Evolutionary conservation across 805 yeast genomes (phyloP), one percentile per base, ranked within the genome.

Genomic region (Cephaloascus fragrans): DNA sequence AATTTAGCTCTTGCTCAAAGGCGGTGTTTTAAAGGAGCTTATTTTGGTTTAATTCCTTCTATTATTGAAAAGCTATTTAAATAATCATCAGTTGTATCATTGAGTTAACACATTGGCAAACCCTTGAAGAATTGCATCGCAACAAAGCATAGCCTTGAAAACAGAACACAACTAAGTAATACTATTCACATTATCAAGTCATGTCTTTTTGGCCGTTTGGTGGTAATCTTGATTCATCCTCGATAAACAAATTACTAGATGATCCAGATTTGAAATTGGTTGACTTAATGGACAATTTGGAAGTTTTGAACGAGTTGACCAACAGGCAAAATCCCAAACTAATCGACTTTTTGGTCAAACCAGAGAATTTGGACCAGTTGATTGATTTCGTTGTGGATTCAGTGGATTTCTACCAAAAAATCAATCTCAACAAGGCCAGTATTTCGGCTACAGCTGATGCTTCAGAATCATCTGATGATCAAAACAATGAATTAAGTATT

Each of bases 291-390:
- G 88, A 83, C 52, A 90, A 84, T 48, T 82, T 77, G 35, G 89
- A 82, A 42, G 58, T 86, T 20, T 64, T 83, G 19, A 83, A 83
- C 41, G 93, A 85, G 53, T 62, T 86, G 29, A 61, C 81, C 45
- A 75, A 82, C 18, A 79, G 28, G 12, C 28, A 87, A 16, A 83
- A 83, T 55, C 71, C 80, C 35, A 81, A 83, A 52, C 69, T 93
- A 37, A 68, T 89, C 32, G 93, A 87, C 50, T 80, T 80, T 50
- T 65, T 93, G 40, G 71, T 90, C 45, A 85, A 84, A 52, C 88
- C 93, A 14, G 83, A 79, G 39, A 76, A 86, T 14, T 57, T 90
- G 43, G 71, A 67, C 38, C 75, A 77, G 41, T 69, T 90, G 41
- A 76, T 90, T 23, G 77, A 80, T 32, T 78, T 76, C 49, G 72